Evolutionary conservation across 352 stramenopile genomes (phyloP).

Genomic region (Elongisporangium prolatum): DNA sequence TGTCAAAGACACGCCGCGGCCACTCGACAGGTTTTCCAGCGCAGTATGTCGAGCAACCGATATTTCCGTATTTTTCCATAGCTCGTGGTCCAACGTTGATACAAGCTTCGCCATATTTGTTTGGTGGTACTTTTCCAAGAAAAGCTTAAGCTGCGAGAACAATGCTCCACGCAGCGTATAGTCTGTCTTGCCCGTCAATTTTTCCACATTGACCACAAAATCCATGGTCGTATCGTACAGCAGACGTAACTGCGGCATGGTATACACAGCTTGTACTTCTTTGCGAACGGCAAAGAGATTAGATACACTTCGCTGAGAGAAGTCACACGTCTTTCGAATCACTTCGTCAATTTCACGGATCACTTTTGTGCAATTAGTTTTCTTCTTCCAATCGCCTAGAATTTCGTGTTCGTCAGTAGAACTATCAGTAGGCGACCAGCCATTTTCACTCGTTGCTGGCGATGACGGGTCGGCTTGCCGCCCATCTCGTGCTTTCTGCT

Average conservation of each 20-base stretch:
- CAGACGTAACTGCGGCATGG: constrained; percentile 90
- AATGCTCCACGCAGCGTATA: constrained; percentile 91
- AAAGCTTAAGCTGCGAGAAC: constrained; percentile 93
- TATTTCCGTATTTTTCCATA: constrained; percentile 93
- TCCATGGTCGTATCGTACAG: constrained; percentile 93
- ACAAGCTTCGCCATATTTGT: constrained; percentile 90
- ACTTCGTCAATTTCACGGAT: constrained; percentile 84
- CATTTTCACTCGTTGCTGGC: not conserved
- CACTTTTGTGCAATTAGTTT: constrained; percentile 62
- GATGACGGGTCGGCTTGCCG: not conserved
- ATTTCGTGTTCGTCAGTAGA: constrained; percentile 39
- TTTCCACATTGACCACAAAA: constrained; percentile 92
- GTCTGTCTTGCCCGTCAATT: constrained; percentile 87
- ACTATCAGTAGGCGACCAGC: constrained; percentile 41
- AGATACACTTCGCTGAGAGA: constrained; percentile 81
- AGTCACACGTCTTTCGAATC: constrained; percentile 82
- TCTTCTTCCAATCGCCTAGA: constrained; percentile 74
- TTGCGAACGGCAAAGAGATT: constrained; percentile 86
- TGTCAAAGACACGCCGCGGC: constrained; percentile 78
- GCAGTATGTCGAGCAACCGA: constrained; percentile 86
- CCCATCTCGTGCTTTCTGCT: constrained; percentile 17
- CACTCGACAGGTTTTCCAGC: constrained; percentile 90
- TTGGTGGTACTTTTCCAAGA: constrained; percentile 94
- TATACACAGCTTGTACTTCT: constrained; percentile 83
- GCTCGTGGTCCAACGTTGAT: constrained; percentile 93